Base-by-base conservation (phyloP, 495 filamentous ascomycete genomes). In the Paragyromitra xinjiangensis region DNA sequence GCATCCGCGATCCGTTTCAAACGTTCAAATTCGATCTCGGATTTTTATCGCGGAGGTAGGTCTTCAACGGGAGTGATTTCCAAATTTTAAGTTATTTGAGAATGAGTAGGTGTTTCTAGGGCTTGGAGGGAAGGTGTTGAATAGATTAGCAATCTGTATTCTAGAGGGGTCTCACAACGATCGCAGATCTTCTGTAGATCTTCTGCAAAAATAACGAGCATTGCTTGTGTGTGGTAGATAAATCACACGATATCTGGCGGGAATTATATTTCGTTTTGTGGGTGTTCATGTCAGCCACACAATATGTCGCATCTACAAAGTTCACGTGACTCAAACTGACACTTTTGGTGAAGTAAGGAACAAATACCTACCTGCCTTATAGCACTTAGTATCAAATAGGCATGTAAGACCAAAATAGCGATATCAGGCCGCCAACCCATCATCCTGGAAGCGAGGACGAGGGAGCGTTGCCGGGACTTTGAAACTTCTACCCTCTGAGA, bases 1-100 rank as follows among this genome's bases (percentile, higher is more conserved):
- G 16, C 37, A 53, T 48, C 55, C 39, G 37, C 59, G 66, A 64
- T 71, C 45, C 39, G 66, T 58, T 76, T 71, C 48, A 58, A 62
- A 9, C 40, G 39, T 44, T 48, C 19, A 39, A 22, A 24, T 16
- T 45, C 66, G 59, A 61, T 71, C 61, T 22, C 59, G 29, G 58
- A 39, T 71, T 45, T 14, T 3, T 3, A 69, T 69, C 37, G 42
- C 55, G 64, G 9, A 66, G 51, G 19, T 48, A 44, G 34, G 14
- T 50, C 39, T 8, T 53, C 4, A 48, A 40, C 12, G 22, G 42
- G 22, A 48, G 39, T 26, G 42, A 34, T 24, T 63, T 50, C 45
- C 44, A 66, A 34, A 64, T 14, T 45, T 3, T 12, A 64, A 64
- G 14, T n/a, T 2, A 48, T 8, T 39, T 39, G 56, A 19, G 29